phyloP scores from a whole-genome alignment of 2,329 filamentous ascomycete species.

The Fusarium sublunatum region DNA sequence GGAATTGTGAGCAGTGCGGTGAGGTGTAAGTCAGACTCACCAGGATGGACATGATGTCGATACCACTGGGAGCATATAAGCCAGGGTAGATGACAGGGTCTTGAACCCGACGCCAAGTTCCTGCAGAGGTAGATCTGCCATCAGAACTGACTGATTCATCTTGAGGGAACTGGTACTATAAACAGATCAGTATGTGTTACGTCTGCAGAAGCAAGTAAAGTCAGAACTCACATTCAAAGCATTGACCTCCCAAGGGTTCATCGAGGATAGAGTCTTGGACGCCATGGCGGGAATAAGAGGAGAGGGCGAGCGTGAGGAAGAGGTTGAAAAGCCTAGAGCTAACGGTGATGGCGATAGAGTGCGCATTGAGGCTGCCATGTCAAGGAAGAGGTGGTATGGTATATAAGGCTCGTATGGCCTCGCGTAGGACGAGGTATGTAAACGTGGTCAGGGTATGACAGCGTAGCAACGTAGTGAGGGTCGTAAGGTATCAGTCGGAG shows the following conservation, averaged over 20 bases:
- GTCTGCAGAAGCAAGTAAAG: neutral
- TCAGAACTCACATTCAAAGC: slow-evolving; percentile 40
- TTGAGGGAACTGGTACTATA: slow-evolving; percentile 45
- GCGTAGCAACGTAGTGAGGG: slow-evolving; percentile 8
- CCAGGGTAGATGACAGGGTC: slow-evolving; percentile 67
- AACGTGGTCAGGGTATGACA: slow-evolving; percentile 9
- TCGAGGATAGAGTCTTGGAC: slow-evolving; percentile 27
- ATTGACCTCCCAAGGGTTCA: slow-evolving; percentile 46
- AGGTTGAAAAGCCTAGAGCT: slow-evolving; percentile 3
- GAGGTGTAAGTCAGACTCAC: slow-evolving; percentile 49
- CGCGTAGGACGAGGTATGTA: slow-evolving; percentile 7
- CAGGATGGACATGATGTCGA: slow-evolving; percentile 67
- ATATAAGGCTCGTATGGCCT: slow-evolving; percentile 14
- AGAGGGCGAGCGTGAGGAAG: slow-evolving; percentile 14
- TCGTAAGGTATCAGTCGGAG: slow-evolving; percentile 28
- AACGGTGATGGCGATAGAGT: slow-evolving; percentile 27
- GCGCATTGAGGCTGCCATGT: slow-evolving; percentile 34
- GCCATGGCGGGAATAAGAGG: slow-evolving; percentile 27
- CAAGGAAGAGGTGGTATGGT: slow-evolving; percentile 9
- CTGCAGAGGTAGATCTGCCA: slow-evolving; percentile 31
- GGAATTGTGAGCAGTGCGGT: neutral
- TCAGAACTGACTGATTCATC: slow-evolving; percentile 37
- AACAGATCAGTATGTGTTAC: slow-evolving; percentile 17
- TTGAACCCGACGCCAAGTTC: slow-evolving; percentile 45
- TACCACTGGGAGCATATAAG: slow-evolving; percentile 65